phyloP scores from a whole-genome alignment of 768 basidiomycete genomes.

The Pleurotus cornucopiae region DNA sequence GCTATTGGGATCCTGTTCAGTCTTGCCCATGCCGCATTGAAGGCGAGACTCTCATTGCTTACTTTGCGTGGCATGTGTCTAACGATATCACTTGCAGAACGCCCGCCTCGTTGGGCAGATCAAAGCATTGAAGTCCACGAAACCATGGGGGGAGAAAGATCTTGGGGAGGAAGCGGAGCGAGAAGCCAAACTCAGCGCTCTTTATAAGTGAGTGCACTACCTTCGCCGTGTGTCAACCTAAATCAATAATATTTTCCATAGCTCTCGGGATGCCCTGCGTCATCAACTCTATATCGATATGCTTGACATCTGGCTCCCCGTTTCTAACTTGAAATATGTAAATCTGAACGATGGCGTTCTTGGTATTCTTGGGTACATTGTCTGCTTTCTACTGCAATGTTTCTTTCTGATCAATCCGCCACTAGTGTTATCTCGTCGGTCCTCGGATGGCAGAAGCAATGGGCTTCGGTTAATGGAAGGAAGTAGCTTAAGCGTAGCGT shows the following conservation, averaged over 20 bases:
- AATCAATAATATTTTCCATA: conserved; percentile 19
- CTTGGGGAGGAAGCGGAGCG: conserved; percentile 60
- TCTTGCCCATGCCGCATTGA: conserved; percentile 63
- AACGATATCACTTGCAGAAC: conserved; percentile 33
- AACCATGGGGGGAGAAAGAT: conserved; percentile 60
- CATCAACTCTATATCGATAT: conserved; percentile 83
- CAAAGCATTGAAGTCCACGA: conserved; percentile 42
- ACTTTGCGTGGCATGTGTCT: not conserved
- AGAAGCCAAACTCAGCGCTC: conserved; percentile 56
- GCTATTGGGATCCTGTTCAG: conserved; percentile 82
- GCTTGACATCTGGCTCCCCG: conserved; percentile 88
- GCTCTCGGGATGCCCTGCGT: conserved; percentile 60
- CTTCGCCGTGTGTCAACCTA: too few species aligned
- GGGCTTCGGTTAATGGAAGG: conserved; percentile 49
- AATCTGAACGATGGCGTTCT: conserved; percentile 80
- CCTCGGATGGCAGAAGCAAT: conserved; percentile 65
- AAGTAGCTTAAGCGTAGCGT: conserved; percentile 17
- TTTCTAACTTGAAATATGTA: conserved; percentile 71
- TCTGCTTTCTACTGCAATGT: not conserved
- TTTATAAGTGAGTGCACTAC: conserved; percentile 42
- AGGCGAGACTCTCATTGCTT: conserved; percentile 37
- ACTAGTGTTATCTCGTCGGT: conserved; percentile 65
- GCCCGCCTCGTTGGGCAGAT: conserved; percentile 58
- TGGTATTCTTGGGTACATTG: conserved; percentile 75
- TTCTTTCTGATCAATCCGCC: conserved; percentile 7